Base-by-base conservation (phyloP, 495 filamentous ascomycete genomes). In the Penicillium taxi region DNA sequence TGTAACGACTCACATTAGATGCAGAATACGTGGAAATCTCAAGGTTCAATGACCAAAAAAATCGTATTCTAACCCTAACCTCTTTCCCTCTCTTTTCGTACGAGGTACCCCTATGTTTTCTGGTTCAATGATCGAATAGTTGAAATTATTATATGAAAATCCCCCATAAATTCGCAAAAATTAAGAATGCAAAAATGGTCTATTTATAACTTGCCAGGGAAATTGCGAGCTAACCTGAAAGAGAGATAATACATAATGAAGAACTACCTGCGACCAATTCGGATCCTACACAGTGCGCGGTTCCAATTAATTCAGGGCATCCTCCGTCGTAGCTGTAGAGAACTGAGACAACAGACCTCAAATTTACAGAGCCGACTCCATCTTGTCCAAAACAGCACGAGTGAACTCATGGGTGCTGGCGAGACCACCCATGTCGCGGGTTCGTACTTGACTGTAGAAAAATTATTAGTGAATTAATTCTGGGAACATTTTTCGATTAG, bases 351-450 rank as follows among this genome's bases (percentile, higher is more conserved):
- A 32, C 15, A 32, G 30, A 29, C 25, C 37, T 26, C 17, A 48
- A 45, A 53, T 55, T 61, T 63, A 69, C 54, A 69, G 49, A 56
- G 62, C 51, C 45, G 65, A 55, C 69, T 96, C 89, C 91, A 98
- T 96, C 69, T 90, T 82, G 63, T 82, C 74, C 50, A 98, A 70
- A 48, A 98, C 82, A 46, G 93, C 90, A 29, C 82, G 72, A 49
- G 93, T 96, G 69, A 96, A 98, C 55, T 96, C 80, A 58, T 96
- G 82, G 44, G 87, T 98, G 55, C 81, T 85, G 55, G 74, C 74
- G 38, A 80, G 70, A 55, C 91, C 91, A 48, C 88, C 87, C 91
- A 98, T 96, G 56, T 98, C 91, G 47, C 79, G 81, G 37, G 91
- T 98, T 44, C 87, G 78, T 55, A 76, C 70, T 64, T 85, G 77